phyloP scores from a whole-genome alignment of 2,329 filamentous ascomycete species.

The Simplicillium aogashimaense region DNA sequence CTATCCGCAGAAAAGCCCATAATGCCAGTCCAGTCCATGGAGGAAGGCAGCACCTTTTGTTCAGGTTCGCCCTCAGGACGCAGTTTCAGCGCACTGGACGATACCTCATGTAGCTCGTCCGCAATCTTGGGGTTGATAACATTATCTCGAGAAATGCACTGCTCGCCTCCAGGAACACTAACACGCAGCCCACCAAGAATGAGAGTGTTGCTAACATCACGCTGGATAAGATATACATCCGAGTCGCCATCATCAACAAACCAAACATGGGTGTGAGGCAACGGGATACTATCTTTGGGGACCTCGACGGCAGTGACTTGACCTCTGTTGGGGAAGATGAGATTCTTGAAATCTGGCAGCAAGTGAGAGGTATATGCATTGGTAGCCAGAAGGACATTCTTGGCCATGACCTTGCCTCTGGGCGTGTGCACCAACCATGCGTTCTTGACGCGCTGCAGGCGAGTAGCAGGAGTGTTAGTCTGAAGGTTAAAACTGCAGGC shows the following conservation, averaged over 20 bases:
- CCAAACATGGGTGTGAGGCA: slow-evolving; percentile 57
- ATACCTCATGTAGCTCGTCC: slow-evolving; percentile 39
- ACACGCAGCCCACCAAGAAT: slow-evolving; percentile 63
- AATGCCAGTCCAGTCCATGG: slow-evolving; percentile 68
- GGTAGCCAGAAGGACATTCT: slow-evolving; percentile 63
- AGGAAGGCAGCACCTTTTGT: slow-evolving; percentile 34
- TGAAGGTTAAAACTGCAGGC: slow-evolving; percentile 56
- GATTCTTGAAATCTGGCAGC: slow-evolving; percentile 55
- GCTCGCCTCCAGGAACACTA: slow-evolving; percentile 32
- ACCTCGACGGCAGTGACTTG: slow-evolving; percentile 60
- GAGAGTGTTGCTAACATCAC: slow-evolving; percentile 46
- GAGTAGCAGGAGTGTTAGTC: slow-evolving; percentile 57
- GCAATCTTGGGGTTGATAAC: slow-evolving; percentile 45
- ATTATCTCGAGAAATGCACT: slow-evolving; percentile 50
- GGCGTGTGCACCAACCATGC: slow-evolving; percentile 56
- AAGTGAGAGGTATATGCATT: slow-evolving; percentile 78
- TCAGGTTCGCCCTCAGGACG: slow-evolving; percentile 20
- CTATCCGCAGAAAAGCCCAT: slow-evolving; percentile 67
- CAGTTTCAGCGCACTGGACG: slow-evolving; percentile 32
- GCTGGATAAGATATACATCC: slow-evolving; percentile 67
- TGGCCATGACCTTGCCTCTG: slow-evolving; percentile 55
- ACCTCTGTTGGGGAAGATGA: slow-evolving; percentile 70
- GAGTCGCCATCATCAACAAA: slow-evolving; percentile 22
- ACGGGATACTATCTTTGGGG: slow-evolving; percentile 25
- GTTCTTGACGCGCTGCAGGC: slow-evolving; percentile 25